These are phyloP conservation scores for Suhomyces bokatorum DNA, from an alignment of 1,139 yeast genomes.

Conservation along the genomic window DNA sequence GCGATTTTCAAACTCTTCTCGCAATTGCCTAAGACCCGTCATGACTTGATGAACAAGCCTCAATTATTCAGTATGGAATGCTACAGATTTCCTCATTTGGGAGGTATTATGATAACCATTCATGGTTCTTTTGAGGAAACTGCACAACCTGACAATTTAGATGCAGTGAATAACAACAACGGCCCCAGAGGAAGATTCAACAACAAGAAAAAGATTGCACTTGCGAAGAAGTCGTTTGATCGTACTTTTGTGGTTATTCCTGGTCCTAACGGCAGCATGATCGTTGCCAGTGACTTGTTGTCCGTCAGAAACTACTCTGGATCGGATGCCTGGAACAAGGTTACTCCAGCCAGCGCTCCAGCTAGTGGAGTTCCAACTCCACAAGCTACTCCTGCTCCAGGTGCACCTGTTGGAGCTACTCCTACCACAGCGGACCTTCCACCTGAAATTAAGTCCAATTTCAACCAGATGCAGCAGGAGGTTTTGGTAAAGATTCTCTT, in stretches of 20 bases:
- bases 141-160: slow-evolving; percentile 48
- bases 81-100: slow-evolving; percentile 67
- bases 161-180: slow-evolving; percentile 16
- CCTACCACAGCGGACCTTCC: slow-evolving; percentile 44
- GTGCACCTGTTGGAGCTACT: slow-evolving; percentile 16
- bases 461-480: slow-evolving; percentile 62
- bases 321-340: slow-evolving; percentile 55
- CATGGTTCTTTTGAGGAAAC: slow-evolving; percentile 85
- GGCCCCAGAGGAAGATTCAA: slow-evolving; percentile 33
- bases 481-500: slow-evolving; percentile 62
- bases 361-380: slow-evolving; percentile 11
- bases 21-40: slow-evolving; percentile 74
- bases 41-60: slow-evolving; percentile 64
- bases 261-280: slow-evolving; percentile 64
- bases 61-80: slow-evolving; percentile 75
- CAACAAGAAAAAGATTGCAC: slow-evolving; percentile 39
- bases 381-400: slow-evolving; percentile 10
- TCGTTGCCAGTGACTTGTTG: slow-evolving; percentile 83
- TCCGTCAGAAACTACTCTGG: slow-evolving; percentile 65
- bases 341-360: slow-evolving; percentile 12
- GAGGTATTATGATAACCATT: slow-evolving; percentile 72
- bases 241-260: slow-evolving; percentile 81
- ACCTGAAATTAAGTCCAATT: slow-evolving; percentile 52
- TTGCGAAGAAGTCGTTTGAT: slow-evolving; percentile 78
- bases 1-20: slow-evolving; percentile 61